phyloP scores from a whole-genome alignment of 106 monocot species.

The Allium sativum region DNA sequence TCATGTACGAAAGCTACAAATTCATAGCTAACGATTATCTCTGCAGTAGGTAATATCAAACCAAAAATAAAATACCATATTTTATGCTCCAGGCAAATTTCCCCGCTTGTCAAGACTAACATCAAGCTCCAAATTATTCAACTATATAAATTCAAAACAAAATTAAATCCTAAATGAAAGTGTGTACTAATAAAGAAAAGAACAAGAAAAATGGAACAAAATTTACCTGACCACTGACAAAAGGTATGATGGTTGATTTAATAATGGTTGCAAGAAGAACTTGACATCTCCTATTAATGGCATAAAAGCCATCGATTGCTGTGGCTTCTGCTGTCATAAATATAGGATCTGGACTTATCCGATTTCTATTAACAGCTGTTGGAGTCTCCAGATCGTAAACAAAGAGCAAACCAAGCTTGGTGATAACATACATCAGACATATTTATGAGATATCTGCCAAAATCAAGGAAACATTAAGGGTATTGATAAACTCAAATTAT shows the following conservation, averaged over 20 bases:
- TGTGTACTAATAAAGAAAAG: background rate
- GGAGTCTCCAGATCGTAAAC: conserved; percentile 97
- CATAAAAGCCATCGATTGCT: conserved; percentile 78
- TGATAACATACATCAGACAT: conserved; percentile 89
- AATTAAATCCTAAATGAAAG: background rate
- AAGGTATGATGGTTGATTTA: conserved; percentile 87
- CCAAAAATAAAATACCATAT: too few species aligned
- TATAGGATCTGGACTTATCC: conserved; percentile 98
- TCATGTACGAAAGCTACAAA: too few species aligned
- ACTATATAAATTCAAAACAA: conserved; percentile 27
- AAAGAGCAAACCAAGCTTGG: conserved; percentile 94
- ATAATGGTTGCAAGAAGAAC: conserved; percentile 93
- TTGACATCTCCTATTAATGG: conserved; percentile 88
- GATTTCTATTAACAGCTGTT: conserved; percentile 89
- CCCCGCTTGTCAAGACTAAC: conserved; percentile 93
- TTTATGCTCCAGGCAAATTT: conserved; percentile 97
- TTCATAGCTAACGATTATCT: too few species aligned
- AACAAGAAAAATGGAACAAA: background rate
- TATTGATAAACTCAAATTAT: background rate
- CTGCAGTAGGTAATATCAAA: too few species aligned
- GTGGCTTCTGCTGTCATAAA: conserved; percentile 92
- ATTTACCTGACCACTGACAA: conserved; percentile 82
- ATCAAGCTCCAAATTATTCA: conserved; percentile 95
- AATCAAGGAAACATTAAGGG: conserved; percentile 1
- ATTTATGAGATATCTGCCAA: conserved; percentile 86